phyloP scores from a whole-genome alignment of 306 rosid genomes.

The Corylus heterophylla region DNA sequence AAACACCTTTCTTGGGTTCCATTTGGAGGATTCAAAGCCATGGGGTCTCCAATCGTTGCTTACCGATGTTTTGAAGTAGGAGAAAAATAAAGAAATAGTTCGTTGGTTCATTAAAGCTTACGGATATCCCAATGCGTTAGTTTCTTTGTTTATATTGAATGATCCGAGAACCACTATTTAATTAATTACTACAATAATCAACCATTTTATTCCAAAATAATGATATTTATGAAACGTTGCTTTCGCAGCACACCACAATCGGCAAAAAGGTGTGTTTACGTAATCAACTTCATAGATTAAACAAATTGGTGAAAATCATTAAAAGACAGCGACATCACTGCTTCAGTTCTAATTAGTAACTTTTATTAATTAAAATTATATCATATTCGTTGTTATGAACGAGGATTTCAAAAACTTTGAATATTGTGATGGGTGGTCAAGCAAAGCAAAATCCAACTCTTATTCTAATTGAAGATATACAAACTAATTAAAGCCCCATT shows the following conservation, averaged over 20 bases:
- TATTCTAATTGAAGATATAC: too few relatives aligned
- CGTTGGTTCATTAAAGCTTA: background rate
- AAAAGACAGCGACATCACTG: slow-evolving; percentile 10
- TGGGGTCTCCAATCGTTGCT: too few relatives aligned
- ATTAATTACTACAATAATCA: background rate
- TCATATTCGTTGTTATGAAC: slow-evolving; percentile 30
- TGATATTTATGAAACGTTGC: slow-evolving; percentile 5
- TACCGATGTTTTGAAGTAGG: too few relatives aligned
- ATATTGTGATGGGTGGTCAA: slow-evolving; percentile 24
- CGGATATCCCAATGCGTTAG: slow-evolving; percentile 5
- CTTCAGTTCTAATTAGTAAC: slow-evolving; percentile 33
- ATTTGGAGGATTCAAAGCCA: too few relatives aligned
- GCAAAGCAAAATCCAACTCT: background rate
- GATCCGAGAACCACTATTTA: slow-evolving; percentile 23
- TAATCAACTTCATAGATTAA: background rate
- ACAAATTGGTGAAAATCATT: background rate
- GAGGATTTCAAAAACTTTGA: background rate
- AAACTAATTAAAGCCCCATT: too few relatives aligned
- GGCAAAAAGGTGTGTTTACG: background rate
- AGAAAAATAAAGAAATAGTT: too few relatives aligned
- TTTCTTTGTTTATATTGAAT: slow-evolving; percentile 6
- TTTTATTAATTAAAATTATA: slow-evolving; percentile 4
- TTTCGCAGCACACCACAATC: slow-evolving; percentile 19
- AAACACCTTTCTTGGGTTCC: too few relatives aligned
- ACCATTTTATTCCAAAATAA: background rate